A percentile compares a stretch with the other conserved stretches of the same genome.
Evolutionary conservation across 805 yeast genomes (phyloP).

Genomic region (Schizosaccharomyces octosporus): DNA sequence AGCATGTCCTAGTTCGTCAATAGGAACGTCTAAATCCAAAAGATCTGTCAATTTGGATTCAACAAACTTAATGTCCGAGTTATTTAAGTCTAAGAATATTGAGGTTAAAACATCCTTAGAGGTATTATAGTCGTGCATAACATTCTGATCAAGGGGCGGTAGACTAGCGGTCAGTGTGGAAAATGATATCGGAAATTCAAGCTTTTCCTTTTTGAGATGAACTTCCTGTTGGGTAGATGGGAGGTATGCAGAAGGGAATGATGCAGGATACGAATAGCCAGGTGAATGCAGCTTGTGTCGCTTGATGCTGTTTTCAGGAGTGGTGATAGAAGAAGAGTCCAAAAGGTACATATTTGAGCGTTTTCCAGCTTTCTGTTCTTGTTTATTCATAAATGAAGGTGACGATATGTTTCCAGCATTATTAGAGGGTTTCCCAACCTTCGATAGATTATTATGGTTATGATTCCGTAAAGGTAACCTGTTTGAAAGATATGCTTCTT

Average conservation of each 20-base stretch:
- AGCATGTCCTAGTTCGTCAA: constrained; percentile 82
- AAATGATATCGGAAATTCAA: neutral
- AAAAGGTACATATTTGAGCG: neutral
- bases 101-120: constrained; percentile 25
- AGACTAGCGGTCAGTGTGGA: constrained; percentile 7
- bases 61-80: neutral
- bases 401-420: no score
- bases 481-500: neutral
- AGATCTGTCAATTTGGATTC: constrained; percentile 11
- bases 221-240: no score
- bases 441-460: neutral
- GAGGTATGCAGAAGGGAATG: no score
- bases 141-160: constrained; percentile 19
- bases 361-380: neutral
- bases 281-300: neutral
- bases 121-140: constrained; percentile 15
- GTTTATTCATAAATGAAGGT: neutral
- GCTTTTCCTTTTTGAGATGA: neutral
- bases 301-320: neutral
- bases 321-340: neutral
- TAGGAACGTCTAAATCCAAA: constrained; percentile 54
- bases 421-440: neutral
- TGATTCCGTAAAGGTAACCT: neutral
- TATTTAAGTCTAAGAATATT: constrained; percentile 19
- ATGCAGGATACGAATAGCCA: neutral